These are phyloP conservation scores for Hyaloscypha finlandica DNA, from an alignment of 495 filamentous ascomycete genomes.

Conservation along the genomic window DNA sequence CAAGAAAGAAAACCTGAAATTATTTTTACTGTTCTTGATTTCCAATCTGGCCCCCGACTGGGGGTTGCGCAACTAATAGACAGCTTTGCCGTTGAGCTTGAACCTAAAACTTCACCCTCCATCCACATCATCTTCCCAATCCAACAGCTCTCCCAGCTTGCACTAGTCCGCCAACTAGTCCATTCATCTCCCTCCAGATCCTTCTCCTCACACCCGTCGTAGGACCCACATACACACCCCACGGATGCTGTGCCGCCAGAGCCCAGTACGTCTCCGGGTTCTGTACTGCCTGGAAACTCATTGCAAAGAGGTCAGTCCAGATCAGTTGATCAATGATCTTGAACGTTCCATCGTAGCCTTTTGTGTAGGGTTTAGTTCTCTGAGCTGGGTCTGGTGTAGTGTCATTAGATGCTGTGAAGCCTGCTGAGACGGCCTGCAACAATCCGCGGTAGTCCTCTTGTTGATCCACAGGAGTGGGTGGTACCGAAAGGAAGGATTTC, in stretches of 20 bases:
- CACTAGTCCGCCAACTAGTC: too few species aligned
- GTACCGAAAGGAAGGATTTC: conserved; percentile 16
- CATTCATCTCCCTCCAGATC: conserved; percentile 19
- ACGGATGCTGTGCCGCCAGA: conserved; percentile 37
- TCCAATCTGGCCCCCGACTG: too few species aligned
- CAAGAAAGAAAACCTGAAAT: too few species aligned
- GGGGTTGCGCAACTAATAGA: too few species aligned
- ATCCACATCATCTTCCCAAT: too few species aligned
- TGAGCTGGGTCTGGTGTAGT: neutral
- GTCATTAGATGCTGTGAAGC: conserved; percentile 28
- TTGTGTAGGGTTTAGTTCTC: neutral
- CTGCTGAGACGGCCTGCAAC: conserved; percentile 36
- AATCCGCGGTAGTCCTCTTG: conserved; percentile 16
- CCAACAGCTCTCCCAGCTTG: too few species aligned
- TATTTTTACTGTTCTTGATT: too few species aligned
- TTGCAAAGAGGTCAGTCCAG: conserved; percentile 39
- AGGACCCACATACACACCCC: conserved; percentile 39
- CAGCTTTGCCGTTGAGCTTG: too few species aligned
- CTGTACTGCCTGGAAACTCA: too few species aligned
- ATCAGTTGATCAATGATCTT: conserved; percentile 38
- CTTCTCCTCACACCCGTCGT: conserved; percentile 28
- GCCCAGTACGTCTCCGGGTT: too few species aligned
- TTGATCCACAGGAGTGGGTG: neutral
- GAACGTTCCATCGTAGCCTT: conserved; percentile 37
- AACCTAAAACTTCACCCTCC: too few species aligned